Evolutionary conservation across 2,329 filamentous ascomycete genomes (phyloP).

Genomic region (Aspergillus pseudonomiae): DNA sequence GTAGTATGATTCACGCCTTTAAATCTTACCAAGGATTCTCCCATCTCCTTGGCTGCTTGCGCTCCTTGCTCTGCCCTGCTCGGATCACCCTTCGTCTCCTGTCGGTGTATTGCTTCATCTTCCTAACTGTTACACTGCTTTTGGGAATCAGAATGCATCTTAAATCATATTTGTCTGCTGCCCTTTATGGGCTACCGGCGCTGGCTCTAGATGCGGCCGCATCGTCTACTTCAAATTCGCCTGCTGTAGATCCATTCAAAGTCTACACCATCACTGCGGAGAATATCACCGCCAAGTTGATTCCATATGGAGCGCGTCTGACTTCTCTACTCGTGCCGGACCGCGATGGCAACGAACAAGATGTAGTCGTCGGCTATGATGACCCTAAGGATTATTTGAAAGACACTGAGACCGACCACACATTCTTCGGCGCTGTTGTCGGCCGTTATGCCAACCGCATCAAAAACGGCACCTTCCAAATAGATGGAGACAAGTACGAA

Average conservation of each 20-base stretch:
- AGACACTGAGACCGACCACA: constrained; percentile 51
- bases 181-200: constrained; percentile 37
- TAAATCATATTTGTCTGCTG: constrained; percentile 35
- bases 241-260: constrained; percentile 39
- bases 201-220: constrained; percentile 25
- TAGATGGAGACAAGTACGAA: constrained; percentile 52
- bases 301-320: constrained; percentile 52
- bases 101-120: constrained; percentile 33
- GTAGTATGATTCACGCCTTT: constrained; percentile 22
- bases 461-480: constrained; percentile 58
- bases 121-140: constrained; percentile 30
- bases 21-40: constrained; percentile 15
- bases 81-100: constrained; percentile 34
- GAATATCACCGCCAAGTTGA: constrained; percentile 53
- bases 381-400: constrained; percentile 47
- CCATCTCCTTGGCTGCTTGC: constrained; percentile 29
- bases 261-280: constrained; percentile 50
- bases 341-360: constrained; percentile 51
- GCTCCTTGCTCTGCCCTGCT: constrained; percentile 31
- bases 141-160: constrained; percentile 42
- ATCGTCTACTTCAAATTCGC: constrained; percentile 27
- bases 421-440: constrained; percentile 52
- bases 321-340: constrained; percentile 55
- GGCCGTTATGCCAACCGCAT: constrained; percentile 60
- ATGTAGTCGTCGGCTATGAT: constrained; percentile 56